Conservation (phyloP, 2,329 filamentous ascomycete species). For the Stemphylium beticola region DNA sequence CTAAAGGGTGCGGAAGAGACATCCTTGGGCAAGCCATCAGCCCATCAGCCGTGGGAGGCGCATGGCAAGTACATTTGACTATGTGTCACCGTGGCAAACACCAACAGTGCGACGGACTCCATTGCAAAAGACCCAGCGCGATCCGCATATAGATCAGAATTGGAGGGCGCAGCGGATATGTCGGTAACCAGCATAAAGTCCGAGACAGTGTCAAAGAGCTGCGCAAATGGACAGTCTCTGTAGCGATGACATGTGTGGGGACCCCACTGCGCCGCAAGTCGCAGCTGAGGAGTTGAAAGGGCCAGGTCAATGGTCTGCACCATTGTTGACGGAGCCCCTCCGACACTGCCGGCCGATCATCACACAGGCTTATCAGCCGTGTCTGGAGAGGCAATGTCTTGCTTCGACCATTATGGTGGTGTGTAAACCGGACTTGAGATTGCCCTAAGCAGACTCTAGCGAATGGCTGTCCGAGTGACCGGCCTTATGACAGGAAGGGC, state of each 20-base stretch:
- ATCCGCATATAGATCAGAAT: constrained; percentile 8
- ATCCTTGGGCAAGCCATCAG: constrained; percentile 17
- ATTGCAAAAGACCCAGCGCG: constrained; percentile 12
- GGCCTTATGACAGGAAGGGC: constrained; percentile 31
- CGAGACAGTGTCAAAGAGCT: constrained; percentile 6
- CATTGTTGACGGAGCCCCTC: constrained; percentile 15
- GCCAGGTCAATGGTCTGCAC: constrained; percentile 16
- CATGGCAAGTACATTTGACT: constrained; percentile 5
- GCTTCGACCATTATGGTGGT: constrained; percentile 13
- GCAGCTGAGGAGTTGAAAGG: constrained; percentile 16
- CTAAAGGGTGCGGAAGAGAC: constrained; percentile 14
- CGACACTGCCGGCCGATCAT: constrained; percentile 28
- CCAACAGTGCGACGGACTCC: constrained; percentile 2
- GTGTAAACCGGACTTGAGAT: constrained; percentile 33
- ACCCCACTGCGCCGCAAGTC: constrained; percentile 11
- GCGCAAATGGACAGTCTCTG: constrained; percentile 5
- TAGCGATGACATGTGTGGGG: constrained; percentile 9
- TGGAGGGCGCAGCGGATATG: constrained; percentile 14
- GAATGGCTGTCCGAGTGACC: constrained; percentile 40
- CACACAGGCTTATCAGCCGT: constrained; percentile 30
- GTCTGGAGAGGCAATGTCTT: constrained; percentile 23
- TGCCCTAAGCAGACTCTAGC: constrained; percentile 24
- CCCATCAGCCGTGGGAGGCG: constrained; percentile 1
- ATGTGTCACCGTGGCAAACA: constrained; percentile 3
- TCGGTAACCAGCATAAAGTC: constrained; percentile 3